Conservation (phyloP, 805 yeast species). For the Candida golubevii region DNA sequence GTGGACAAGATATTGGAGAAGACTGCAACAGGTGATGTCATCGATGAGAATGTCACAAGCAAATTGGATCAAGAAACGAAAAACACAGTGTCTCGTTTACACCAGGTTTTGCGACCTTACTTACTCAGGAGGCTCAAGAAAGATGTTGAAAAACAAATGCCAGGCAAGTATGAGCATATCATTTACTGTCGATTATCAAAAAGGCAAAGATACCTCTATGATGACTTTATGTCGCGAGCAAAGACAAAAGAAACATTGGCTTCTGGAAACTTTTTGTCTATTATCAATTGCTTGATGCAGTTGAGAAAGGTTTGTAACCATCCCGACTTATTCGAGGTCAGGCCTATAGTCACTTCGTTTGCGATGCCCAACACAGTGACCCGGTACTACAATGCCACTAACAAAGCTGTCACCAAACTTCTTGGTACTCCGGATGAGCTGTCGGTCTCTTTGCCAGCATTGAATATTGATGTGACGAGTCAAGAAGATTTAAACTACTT, state of each 20-base stretch:
- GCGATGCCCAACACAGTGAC: slow-evolving; percentile 65
- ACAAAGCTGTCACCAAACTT: slow-evolving; percentile 17
- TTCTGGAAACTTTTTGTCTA: slow-evolving; percentile 90
- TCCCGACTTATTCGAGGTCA: slow-evolving; percentile 91
- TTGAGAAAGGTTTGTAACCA: slow-evolving; percentile 94
- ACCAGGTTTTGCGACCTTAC: slow-evolving; percentile 91
- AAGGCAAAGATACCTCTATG: slow-evolving; percentile 86
- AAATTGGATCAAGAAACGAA: slow-evolving; percentile 70
- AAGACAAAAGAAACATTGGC: slow-evolving; percentile 91
- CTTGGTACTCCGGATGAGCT: slow-evolving; percentile 10
- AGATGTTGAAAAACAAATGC: slow-evolving; percentile 99
- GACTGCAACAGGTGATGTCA: slow-evolving; percentile 45
- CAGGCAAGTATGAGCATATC: slow-evolving; percentile 93
- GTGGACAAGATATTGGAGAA: slow-evolving; percentile 89
- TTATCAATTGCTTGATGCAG: slow-evolving; percentile 97
- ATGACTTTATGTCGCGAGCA: slow-evolving; percentile 96
- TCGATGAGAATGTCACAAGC: slow-evolving; percentile 37
- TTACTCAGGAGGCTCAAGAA: slow-evolving; percentile 85
- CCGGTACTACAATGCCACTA: slow-evolving; percentile 40
- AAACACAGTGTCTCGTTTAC: slow-evolving; percentile 81
- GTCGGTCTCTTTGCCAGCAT: slow-evolving; percentile 45
- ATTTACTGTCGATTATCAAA: slow-evolving; percentile 89
- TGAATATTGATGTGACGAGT: slow-evolving; percentile 57
- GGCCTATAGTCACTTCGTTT: slow-evolving; percentile 90
- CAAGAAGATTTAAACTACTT: slow-evolving; percentile 44